Base-by-base conservation (phyloP, 345 rosid genomes). In the Populus euphratica region DNA sequence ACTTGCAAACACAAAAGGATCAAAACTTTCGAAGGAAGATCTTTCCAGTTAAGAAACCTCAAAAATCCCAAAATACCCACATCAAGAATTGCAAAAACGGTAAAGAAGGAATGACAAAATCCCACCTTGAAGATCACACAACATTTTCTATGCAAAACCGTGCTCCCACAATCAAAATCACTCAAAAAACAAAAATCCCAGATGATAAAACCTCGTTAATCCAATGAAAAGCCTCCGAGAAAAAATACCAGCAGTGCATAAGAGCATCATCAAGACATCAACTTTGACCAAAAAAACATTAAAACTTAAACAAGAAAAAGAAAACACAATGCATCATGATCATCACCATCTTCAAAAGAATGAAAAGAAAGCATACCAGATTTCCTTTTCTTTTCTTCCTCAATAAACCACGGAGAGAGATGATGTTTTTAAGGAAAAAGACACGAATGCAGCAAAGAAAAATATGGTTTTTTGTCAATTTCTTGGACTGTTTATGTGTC, bases 391-490 rank as follows among this genome's bases (percentile, higher is more conserved):
- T 67, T 56, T 39, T 68, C 73, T 67, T 21, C 29, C 78, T 41
- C 23, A 25, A 49, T 43, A 79, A 67, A 68, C 33, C 11, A 52
- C 25, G 47, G 47, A 66, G 13, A 50, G 38, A 63, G 65, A 54
- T 64, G 79, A 56, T 41, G 52, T 16, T 49, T 10, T 43, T 23
- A 62, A 70, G 29, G 27, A 52, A 44, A 38, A 44, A 79, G 52
- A 72, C 75, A 80, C 75, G 79, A 76, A 73, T 82, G 73, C 80
- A 76, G 82, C 38, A 72, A 72, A 73, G 21, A 20, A 65, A 38
- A 23, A 67, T 27, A 63, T 29, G 27, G 66, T 36, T 52, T 68
- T 61, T 69, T 52, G 41, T 69, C 49, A 73, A 62, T 49, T 76
- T 77, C 78, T 38, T n/a, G 29, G n/a, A n/a, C 68, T 10, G 64